Conservation (phyloP, 2,329 filamentous ascomycete genomes). For the Scolecobasidium constrictum region DNA sequence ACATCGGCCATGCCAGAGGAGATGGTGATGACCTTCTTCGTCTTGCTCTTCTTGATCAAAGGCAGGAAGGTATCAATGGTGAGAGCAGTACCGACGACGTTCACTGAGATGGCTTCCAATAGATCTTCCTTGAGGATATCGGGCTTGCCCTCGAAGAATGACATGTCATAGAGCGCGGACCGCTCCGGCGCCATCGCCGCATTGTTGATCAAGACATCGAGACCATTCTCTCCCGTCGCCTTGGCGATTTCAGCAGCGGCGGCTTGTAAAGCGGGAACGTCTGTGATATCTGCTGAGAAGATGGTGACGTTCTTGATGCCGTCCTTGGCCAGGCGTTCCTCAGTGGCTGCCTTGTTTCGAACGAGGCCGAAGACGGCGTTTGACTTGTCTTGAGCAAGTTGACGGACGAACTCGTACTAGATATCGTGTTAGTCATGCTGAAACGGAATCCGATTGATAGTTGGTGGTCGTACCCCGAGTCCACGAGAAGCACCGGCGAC, state of each 20-base stretch:
- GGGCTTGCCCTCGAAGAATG: no score
- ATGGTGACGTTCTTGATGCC: slow-evolving; percentile 32
- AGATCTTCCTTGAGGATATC: no score
- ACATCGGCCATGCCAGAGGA: slow-evolving; percentile 18
- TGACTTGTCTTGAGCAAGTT: slow-evolving; percentile 17
- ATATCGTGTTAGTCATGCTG: no score
- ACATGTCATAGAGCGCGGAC: no score
- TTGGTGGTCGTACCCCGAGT: slow-evolving; percentile 17
- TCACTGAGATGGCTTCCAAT: slow-evolving; percentile 13
- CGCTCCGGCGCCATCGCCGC: no score
- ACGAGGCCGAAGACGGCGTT: slow-evolving; percentile 25
- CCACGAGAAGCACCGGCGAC: slow-evolving; percentile 22
- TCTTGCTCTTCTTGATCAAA: slow-evolving; percentile 14
- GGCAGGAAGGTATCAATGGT: slow-evolving; percentile 19
- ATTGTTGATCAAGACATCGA: slow-evolving; percentile 23
- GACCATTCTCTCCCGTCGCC: slow-evolving; percentile 15
- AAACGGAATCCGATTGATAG: neutral
- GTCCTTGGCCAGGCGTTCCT: slow-evolving; percentile 14
- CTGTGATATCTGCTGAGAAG: slow-evolving; percentile 33
- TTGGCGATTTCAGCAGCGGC: slow-evolving; percentile 15
- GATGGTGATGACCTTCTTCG: slow-evolving; percentile 19
- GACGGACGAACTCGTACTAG: slow-evolving; percentile 20
- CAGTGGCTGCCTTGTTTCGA: slow-evolving; percentile 17
- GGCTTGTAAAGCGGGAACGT: slow-evolving; percentile 27
- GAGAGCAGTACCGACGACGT: slow-evolving; percentile 17